phyloP scores from a whole-genome alignment of 1,284 basidiomycete genomes.

The Pseudozyma flocculosa region DNA sequence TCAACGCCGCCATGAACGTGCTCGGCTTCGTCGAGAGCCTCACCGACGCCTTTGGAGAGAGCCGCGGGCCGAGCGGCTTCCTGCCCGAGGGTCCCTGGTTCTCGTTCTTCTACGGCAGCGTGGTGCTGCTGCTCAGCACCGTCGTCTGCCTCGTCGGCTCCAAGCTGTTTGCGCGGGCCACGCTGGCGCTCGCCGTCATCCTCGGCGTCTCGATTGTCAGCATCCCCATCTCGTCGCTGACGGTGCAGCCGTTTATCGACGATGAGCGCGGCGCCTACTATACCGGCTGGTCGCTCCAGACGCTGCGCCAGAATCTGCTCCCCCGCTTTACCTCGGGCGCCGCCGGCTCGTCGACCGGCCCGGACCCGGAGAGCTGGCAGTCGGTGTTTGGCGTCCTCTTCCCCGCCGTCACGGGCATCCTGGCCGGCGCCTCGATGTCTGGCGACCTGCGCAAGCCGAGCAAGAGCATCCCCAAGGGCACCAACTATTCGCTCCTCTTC shows the following conservation, averaged over 20 bases:
- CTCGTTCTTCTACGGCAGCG: constrained; percentile 50
- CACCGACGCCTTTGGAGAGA: constrained; percentile 49
- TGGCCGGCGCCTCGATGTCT: constrained; percentile 56
- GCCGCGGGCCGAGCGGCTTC: constrained; percentile 30
- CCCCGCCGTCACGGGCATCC: constrained; percentile 54
- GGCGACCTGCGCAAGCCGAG: constrained; percentile 57
- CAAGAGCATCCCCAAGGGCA: constrained; percentile 58
- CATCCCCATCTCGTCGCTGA: constrained; percentile 50
- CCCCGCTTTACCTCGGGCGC: constrained; percentile 54
- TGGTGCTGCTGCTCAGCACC: constrained; percentile 47
- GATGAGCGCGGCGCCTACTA: constrained; percentile 52
- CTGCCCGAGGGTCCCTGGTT: constrained; percentile 55
- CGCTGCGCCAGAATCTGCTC: constrained; percentile 47
- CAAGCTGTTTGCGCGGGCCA: constrained; percentile 51
- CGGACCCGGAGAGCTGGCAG: constrained; percentile 45
- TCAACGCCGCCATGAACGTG: constrained; percentile 56
- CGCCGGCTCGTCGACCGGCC: constrained; percentile 46
- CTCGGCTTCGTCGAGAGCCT: constrained; percentile 56
- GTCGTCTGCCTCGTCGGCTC: constrained; percentile 55
- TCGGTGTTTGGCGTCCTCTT: constrained; percentile 57
- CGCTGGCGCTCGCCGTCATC: constrained; percentile 48
- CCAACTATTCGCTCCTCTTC: constrained; percentile 54
- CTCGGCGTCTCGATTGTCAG: constrained; percentile 47
- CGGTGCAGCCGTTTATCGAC: constrained; percentile 50
- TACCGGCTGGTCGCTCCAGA: constrained; percentile 50